phyloP scores from a whole-genome alignment of 495 filamentous ascomycete genomes.

The Wilcoxina mikolae region DNA sequence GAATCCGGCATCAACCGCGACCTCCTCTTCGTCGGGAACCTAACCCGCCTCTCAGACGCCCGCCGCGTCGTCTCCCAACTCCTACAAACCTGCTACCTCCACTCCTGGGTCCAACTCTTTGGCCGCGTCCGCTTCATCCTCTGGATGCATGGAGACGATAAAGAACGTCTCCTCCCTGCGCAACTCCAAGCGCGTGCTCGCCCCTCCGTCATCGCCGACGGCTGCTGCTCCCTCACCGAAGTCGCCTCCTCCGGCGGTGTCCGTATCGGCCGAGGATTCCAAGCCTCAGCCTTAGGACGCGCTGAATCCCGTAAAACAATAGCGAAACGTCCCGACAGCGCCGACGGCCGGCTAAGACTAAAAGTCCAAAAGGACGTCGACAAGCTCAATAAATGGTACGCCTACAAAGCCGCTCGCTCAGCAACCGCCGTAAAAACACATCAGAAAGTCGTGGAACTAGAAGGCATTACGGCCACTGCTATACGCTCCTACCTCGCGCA shows the following conservation, averaged over 20 bases:
- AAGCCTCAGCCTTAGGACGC: not conserved
- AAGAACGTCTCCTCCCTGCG: conserved; percentile 38
- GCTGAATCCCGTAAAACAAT: not conserved
- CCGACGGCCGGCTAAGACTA: not conserved
- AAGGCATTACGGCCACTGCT: not conserved
- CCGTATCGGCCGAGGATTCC: conserved; percentile 30
- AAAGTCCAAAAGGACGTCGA: not conserved
- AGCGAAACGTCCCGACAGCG: not conserved
- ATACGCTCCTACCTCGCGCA: not conserved
- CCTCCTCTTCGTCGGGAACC: conserved; percentile 29
- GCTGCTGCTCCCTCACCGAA: conserved; percentile 38
- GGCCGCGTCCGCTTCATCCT: conserved; percentile 59
- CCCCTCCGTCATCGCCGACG: conserved; percentile 41
- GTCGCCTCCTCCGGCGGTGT: conserved; percentile 31
- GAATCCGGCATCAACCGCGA: conserved; percentile 18
- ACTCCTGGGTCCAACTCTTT: conserved; percentile 41
- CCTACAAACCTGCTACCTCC: conserved; percentile 30
- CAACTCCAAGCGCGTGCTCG: conserved; percentile 38
- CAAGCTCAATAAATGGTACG: not conserved
- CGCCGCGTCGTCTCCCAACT: conserved; percentile 30
- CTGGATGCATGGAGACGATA: conserved; percentile 42
- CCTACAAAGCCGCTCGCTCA: no score
- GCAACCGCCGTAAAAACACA: not conserved
- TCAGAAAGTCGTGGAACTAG: not conserved
- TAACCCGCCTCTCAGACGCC: conserved; percentile 30